Evolutionary conservation across 2,329 filamentous ascomycete species (phyloP).

Genomic region (Aschersonia sp.): DNA sequence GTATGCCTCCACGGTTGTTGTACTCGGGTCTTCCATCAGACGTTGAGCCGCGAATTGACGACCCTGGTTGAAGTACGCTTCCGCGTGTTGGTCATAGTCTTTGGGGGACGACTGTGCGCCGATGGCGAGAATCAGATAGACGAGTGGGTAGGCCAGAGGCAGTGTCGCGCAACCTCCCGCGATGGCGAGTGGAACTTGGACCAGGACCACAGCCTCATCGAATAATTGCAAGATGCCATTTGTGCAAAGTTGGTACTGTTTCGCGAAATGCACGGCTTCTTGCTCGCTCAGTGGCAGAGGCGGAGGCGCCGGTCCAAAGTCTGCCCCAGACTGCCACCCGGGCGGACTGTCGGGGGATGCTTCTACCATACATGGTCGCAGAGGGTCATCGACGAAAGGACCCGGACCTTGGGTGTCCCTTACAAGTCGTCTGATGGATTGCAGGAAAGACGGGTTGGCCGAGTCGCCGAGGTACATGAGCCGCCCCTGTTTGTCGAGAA

Average conservation of each 20-base stretch:
- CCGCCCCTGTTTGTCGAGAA: conserved; percentile 4
- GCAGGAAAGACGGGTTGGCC: conserved; percentile 10
- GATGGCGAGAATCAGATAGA: conserved; percentile 16
- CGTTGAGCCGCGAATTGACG: conserved; percentile 11
- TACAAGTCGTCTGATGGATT: conserved; percentile 11
- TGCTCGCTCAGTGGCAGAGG: not conserved
- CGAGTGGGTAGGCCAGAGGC: conserved; percentile 15
- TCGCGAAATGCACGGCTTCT: conserved; percentile 2
- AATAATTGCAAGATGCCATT: conserved; percentile 20
- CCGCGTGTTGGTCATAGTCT: conserved; percentile 11
- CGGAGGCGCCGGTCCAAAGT: too few species aligned
- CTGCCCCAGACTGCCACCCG: conserved; percentile 5
- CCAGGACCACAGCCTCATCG: conserved; percentile 12
- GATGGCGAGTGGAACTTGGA: conserved; percentile 6
- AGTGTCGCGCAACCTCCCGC: conserved; percentile 2
- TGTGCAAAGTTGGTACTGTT: conserved; percentile 7
- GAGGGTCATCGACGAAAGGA: conserved; percentile 13
- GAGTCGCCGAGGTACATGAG: conserved; percentile 5
- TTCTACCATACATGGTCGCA: conserved; percentile 13
- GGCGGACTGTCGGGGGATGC: conserved; percentile 8
- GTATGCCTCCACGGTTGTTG: conserved; percentile 36
- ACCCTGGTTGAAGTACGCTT: conserved; percentile 13
- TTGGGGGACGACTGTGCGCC: conserved; percentile 14
- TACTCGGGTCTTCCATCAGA: conserved; percentile 33
- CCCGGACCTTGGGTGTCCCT: conserved; percentile 9